A percentile compares a stretch with the other conserved stretches of the same genome.
phyloP scores from a whole-genome alignment of 2,329 filamentous ascomycete species.

The Ceratocystis lukuohia region DNA sequence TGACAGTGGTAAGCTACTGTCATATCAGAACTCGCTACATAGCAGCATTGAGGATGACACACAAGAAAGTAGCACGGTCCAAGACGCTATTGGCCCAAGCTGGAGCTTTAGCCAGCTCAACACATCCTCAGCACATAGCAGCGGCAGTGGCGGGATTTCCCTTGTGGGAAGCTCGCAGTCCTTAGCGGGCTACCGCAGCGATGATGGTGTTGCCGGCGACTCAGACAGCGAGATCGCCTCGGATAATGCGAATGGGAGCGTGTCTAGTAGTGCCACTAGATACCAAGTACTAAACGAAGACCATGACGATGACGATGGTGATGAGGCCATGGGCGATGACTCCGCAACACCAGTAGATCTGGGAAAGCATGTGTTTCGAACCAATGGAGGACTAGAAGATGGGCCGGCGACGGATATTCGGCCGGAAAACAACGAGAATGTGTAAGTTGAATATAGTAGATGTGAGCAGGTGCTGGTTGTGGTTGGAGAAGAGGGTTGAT shows the following conservation, averaged over 20 bases:
- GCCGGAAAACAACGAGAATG: slow-evolving; percentile 15
- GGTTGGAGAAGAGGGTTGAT: too few relatives aligned
- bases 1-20: slow-evolving; percentile 25
- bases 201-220: slow-evolving; percentile 31
- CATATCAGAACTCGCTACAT: slow-evolving; percentile 29
- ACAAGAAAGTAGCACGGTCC: slow-evolving; percentile 24
- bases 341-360: slow-evolving; percentile 15
- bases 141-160: slow-evolving; percentile 21
- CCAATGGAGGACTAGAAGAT: slow-evolving; percentile 3
- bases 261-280: not conserved
- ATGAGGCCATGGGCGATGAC: slow-evolving; percentile 17
- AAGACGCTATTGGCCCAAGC: slow-evolving; percentile 26
- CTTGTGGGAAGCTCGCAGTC: slow-evolving; percentile 21
- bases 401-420: slow-evolving; percentile 19
- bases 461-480: too few relatives aligned
- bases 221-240: slow-evolving; percentile 27
- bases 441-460: not conserved
- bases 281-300: not conserved
- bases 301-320: slow-evolving; percentile 18
- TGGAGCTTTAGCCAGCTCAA: slow-evolving; percentile 37
- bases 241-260: slow-evolving; percentile 13
- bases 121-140: slow-evolving; percentile 22
- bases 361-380: not conserved
- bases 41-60: slow-evolving; percentile 38
- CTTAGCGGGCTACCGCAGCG: slow-evolving; percentile 30